Base-by-base conservation (phyloP, 2,329 filamentous ascomycete species). In the Rosellinia necatrix region DNA sequence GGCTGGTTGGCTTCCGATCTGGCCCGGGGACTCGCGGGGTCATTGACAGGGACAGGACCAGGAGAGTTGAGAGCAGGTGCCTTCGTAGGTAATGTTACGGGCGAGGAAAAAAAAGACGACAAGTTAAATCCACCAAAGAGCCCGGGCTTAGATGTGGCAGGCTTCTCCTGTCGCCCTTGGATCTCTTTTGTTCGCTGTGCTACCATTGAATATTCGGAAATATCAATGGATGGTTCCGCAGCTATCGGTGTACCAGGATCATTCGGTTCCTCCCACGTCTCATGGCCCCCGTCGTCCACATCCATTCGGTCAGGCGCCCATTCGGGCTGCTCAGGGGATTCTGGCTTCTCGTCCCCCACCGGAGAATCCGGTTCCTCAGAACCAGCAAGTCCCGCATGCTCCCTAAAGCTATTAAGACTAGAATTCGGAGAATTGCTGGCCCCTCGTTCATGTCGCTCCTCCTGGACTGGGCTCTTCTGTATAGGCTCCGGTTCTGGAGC, bases 91-190 rank as follows among this genome's bases (percentile, higher is more conserved):
- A 76, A 61, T 6, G 68, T 62, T 0, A 77, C 76, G 1, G 82
- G 82, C 2, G 82, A 85, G 0, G 82, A 85, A 65, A 85, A 85
- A 66, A 85, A 85, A 6, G 75, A 74, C 5, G 79, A 75, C 2
- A 85, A 71, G 49, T 84, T 78, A 49, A 80, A 77, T 19, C 71
- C 59, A 12, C 69, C 63, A 44, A 71, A 68, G 27, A 69, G 55
- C 6, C 67, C 53, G 35, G 65, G 64, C 32, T 66, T 68, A 8
- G 61, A 49, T 6, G 64, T 49, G 4, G 59, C 42, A 25, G 65
- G 55, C 38, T 68, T 66, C 47, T 68, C 59, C 40, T 63, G 64
- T 21, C 40, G 51, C 29, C 49, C 48, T 3, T 65, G 58, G 1
- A 57, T 60, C 35, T 66, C 53, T 32, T 64, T 56, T 22, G 52